Base-by-base conservation (phyloP, 495 filamentous ascomycete species). In the Daldinia decipiens region DNA sequence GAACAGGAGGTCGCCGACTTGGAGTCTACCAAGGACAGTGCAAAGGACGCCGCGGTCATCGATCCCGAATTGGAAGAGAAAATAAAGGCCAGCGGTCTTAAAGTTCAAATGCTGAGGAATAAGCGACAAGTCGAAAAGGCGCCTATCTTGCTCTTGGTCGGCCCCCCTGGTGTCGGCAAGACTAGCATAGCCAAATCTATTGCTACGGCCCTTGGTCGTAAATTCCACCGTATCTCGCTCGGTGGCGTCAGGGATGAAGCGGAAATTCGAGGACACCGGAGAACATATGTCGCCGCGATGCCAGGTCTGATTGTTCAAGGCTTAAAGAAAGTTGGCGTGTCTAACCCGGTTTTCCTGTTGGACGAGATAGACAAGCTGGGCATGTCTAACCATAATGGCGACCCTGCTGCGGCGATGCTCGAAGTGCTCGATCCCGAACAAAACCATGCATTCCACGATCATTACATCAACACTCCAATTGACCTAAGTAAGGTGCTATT, bases 301-400 rank as follows among this genome's bases (percentile, higher is more conserved):
- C 96, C 96, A 11, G 96, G 96, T 32, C 81, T 98, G 53, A 92
- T 99, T 57, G 94, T 98, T 52, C 93, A 92, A 78, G 96, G 95
- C 4, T 80, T 99, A 57, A 96, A 95, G 84, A 99, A 98, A 78
- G 96, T 95, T 52, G 95, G 94, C 39, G 94, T 98, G 17, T 88
- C 93, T 3, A 99, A 99, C 75, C 96, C 96, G 2, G 95, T 99
- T 34, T 94, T 98, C 81, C 81, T 99, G 59, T 89, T 99, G 24
- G 96, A 99, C 77, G 96, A 99, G 81, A 98, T 99, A 72, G 96
- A 99, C 84, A 99, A 99, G 84, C 86, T 98, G 58, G 94, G 96
- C 64, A 90, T 90, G 62, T 88, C 93, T 39, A 98, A 94, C 78
- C 92, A 93, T 80, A 93, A 99, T 73, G 96, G 96, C 38, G 96